phyloP scores from a whole-genome alignment of 208 protist species.

The Histomonas meleagridis region DNA sequence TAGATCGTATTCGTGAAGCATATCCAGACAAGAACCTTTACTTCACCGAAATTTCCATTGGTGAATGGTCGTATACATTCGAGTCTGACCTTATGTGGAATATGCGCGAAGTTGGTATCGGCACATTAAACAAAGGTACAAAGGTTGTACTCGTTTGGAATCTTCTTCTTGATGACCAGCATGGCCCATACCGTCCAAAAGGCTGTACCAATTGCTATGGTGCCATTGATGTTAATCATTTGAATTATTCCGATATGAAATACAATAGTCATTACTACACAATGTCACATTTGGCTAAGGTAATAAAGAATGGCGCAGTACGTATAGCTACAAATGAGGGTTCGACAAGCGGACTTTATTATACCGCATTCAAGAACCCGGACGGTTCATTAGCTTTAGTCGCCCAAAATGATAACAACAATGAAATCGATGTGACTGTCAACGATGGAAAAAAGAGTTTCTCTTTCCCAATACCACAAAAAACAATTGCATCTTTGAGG shows the following conservation, averaged over 20 bases:
- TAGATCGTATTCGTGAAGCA: neutral
- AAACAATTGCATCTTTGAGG: neutral
- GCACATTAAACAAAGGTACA: neutral
- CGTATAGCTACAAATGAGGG: neutral
- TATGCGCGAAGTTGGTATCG: neutral
- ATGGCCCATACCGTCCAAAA: neutral
- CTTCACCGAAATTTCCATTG: conserved; percentile 31
- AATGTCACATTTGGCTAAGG: neutral
- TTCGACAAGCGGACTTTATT: neutral
- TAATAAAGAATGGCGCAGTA: neutral
- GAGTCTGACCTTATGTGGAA: neutral
- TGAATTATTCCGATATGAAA: neutral
- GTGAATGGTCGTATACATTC: neutral
- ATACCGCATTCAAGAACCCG: neutral
- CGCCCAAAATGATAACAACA: neutral
- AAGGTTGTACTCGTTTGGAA: neutral
- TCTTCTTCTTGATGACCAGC: neutral
- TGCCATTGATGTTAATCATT: neutral
- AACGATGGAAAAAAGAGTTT: neutral
- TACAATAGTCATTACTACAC: neutral
- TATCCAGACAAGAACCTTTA: conserved; percentile 11
- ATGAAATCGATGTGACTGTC: neutral
- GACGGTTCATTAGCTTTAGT: neutral
- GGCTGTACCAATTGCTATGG: neutral
- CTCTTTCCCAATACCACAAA: neutral